Percentiles rank a stretch among this genome's conserved stretches.
phyloP scores from a whole-genome alignment of 495 filamentous ascomycete genomes.

The Immersiella caudata region DNA sequence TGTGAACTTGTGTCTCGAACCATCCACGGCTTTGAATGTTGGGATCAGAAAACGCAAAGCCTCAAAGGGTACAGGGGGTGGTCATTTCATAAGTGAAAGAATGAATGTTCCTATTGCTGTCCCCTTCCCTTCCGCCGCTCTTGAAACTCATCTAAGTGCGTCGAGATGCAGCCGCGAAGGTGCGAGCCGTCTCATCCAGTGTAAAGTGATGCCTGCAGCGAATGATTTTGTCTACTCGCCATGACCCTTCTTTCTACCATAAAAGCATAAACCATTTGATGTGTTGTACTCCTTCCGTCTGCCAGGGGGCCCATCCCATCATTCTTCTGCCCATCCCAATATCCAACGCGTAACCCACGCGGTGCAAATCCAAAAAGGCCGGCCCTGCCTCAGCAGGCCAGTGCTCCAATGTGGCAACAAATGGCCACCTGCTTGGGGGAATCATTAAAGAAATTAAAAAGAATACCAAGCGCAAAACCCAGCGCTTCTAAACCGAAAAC shows the following conservation, averaged over 20 bases:
- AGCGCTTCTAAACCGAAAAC: not conserved
- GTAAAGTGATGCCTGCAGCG: not conserved
- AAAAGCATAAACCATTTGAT: not conserved
- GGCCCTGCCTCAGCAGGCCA: not conserved
- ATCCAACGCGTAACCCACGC: not conserved
- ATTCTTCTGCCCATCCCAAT: not conserved
- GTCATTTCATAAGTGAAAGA: too few species aligned
- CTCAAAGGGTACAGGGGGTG: too few species aligned
- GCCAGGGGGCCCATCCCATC: not conserved
- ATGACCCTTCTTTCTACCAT: not conserved
- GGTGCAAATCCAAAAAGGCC: slow-evolving; percentile 12
- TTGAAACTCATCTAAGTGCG: not conserved
- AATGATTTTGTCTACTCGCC: slow-evolving; percentile 12
- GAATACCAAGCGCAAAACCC: not conserved
- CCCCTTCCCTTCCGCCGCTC: not conserved
- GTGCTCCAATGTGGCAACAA: not conserved
- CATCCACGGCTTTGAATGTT: too few species aligned
- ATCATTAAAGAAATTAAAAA: slow-evolving; percentile 18
- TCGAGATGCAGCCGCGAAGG: not conserved
- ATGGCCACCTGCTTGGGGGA: slow-evolving; percentile 13
- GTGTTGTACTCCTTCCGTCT: not conserved
- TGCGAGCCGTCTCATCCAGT: not conserved
- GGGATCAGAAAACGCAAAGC: too few species aligned
- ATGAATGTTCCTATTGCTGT: not conserved
- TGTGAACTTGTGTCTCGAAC: too few species aligned